Conservation (phyloP, 352 stramenopile genomes). For the Globisporangium cederbergense region DNA sequence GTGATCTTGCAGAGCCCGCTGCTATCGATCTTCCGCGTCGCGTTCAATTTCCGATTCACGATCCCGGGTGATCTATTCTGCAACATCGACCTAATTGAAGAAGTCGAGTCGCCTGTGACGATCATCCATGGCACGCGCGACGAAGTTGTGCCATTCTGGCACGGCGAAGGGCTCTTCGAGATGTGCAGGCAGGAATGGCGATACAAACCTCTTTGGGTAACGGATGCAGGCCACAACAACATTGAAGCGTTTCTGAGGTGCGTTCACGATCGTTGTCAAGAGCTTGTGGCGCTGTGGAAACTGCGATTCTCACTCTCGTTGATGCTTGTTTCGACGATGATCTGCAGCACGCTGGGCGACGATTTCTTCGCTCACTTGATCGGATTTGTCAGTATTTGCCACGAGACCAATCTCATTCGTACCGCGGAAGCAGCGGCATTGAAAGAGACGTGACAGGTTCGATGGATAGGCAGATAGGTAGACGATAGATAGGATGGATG, state of each 20-base stretch:
- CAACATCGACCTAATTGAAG: constrained; percentile 94
- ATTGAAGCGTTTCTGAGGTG: constrained; percentile 95
- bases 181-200: constrained; percentile 90
- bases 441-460: constrained; percentile 13
- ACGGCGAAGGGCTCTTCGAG: constrained; percentile 94
- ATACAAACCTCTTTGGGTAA: constrained; percentile 97
- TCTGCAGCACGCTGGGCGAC: constrained; percentile 52
- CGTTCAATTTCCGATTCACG: constrained; percentile 98
- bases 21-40: constrained; percentile 96
- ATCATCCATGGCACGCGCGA: constrained; percentile 98
- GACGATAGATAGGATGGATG: constrained; percentile 33
- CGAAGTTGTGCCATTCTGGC: constrained; percentile 99
- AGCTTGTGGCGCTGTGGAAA: no score
- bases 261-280: background rate
- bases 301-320: background rate
- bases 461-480: constrained; percentile 20
- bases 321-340: background rate
- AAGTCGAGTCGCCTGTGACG: constrained; percentile 93
- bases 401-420: constrained; percentile 56
- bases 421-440: constrained; percentile 23
- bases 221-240: constrained; percentile 98
- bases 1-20: constrained; percentile 97
- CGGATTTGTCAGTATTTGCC: constrained; percentile 72
- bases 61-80: constrained; percentile 96
- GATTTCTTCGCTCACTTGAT: constrained; percentile 81